Percentiles rank a stretch among this genome's conserved stretches.
These are phyloP conservation scores for Myrica gale DNA, from an alignment of 306 rosid species.

Conservation along the genomic window DNA sequence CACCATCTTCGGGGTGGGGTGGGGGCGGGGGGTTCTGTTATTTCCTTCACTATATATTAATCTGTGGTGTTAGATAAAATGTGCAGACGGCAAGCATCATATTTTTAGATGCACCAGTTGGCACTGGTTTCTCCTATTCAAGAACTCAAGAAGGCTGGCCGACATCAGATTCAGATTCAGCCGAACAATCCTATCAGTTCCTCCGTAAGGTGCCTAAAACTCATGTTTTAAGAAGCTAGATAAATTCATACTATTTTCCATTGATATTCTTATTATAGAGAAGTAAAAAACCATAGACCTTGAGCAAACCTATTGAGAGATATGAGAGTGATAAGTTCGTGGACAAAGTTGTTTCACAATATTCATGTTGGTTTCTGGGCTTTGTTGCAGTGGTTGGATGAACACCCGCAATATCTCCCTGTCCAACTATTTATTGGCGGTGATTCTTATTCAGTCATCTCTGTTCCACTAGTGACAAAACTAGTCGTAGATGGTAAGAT, in stretches of 20 bases:
- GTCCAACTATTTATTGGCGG: conserved; percentile 26
- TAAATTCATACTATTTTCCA: not conserved
- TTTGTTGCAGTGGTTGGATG: conserved; percentile 26
- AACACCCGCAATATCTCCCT: conserved; percentile 14
- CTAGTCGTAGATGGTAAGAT: conserved; percentile 17
- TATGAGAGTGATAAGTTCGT: not conserved
- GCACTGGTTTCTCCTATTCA: conserved; percentile 27
- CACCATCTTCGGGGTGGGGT: no score
- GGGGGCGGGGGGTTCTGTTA: no score
- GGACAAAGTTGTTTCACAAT: not conserved
- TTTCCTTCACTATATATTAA: no score
- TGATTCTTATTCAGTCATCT: not conserved
- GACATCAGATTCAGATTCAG: conserved; percentile 9
- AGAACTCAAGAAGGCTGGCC: conserved; percentile 4
- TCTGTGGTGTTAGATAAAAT: no score
- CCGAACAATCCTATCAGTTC: conserved; percentile 19
- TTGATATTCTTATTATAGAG: not conserved
- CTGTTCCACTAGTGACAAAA: conserved; percentile 9
- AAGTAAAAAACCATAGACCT: not conserved
- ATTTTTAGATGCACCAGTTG: conserved; percentile 25
- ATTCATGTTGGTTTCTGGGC: not conserved
- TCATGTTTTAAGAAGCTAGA: not conserved
- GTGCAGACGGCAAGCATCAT: conserved; percentile 29
- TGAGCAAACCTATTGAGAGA: not conserved
- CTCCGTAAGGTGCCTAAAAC: conserved; percentile 19